A percentile compares a stretch with the other conserved stretches of the same genome.
phyloP scores from a whole-genome alignment of 257 asterid genomes.

The Capsicum chinense region DNA sequence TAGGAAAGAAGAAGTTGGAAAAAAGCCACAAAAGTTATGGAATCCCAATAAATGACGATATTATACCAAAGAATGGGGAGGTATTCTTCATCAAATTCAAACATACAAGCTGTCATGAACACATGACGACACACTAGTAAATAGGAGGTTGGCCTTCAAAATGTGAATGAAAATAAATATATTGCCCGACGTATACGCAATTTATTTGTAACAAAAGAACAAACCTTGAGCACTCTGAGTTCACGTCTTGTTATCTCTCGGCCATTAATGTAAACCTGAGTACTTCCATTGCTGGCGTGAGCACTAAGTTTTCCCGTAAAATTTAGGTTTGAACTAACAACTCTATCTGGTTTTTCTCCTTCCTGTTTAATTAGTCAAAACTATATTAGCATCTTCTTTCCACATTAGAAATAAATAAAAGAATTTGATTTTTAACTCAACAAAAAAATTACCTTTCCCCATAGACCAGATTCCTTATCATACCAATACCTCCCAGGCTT shows the following conservation, averaged over 20 bases:
- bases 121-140: neutral
- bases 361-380: slow-evolving; percentile 57
- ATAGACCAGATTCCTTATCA: slow-evolving; percentile 90
- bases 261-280: slow-evolving; percentile 92
- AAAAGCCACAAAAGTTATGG: neutral
- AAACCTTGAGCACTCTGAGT: slow-evolving; percentile 82
- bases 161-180: slow-evolving; percentile 6
- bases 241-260: slow-evolving; percentile 93
- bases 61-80: neutral
- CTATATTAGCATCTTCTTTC: slow-evolving; percentile 37
- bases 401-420: slow-evolving; percentile 13
- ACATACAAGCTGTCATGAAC: neutral
- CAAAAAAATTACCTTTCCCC: slow-evolving; percentile 77
- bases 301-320: slow-evolving; percentile 88
- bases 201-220: slow-evolving; percentile 29
- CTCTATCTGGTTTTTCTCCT: slow-evolving; percentile 90
- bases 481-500: slow-evolving; percentile 97
- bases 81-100: neutral
- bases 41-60: neutral
- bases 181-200: neutral
- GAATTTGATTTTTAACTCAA: slow-evolving; percentile 29
- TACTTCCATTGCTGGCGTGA: slow-evolving; percentile 86
- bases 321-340: slow-evolving; percentile 79
- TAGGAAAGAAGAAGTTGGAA: neutral
- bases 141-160: neutral